Conservation (phyloP, 2,329 filamentous ascomycete species). For the Sclerotinia spermophila region DNA sequence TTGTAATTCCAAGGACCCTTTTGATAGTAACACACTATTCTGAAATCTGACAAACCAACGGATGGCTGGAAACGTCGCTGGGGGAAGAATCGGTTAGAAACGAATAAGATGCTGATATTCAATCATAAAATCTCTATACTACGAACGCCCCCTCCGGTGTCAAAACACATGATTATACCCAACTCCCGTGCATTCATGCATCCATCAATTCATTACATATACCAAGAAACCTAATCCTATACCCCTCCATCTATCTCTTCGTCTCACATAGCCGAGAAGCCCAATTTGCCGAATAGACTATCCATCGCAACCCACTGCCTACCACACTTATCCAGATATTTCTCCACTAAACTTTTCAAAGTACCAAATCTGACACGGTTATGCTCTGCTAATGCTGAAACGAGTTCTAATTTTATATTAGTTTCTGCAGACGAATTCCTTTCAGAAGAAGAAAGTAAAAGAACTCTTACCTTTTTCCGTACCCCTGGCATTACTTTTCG, state of each 20-base stretch:
- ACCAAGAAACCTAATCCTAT: neutral
- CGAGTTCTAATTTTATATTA: conserved; percentile 39
- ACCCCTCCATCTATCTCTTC: too few species aligned
- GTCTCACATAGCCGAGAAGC: conserved; percentile 41
- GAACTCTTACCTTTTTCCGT: conserved; percentile 42
- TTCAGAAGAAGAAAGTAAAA: neutral
- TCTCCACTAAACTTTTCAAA: conserved; percentile 72
- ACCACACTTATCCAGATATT: conserved; percentile 84
- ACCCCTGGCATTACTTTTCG: conserved; percentile 51
- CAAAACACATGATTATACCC: neutral
- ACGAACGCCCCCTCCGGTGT: neutral
- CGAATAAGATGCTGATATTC: neutral
- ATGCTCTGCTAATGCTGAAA: conserved; percentile 71
- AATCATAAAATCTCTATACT: neutral
- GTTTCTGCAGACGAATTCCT: neutral
- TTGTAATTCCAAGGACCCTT: too few species aligned
- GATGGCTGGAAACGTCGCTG: too few species aligned
- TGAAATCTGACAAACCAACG: too few species aligned
- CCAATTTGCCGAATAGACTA: conserved; percentile 69
- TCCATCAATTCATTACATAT: conserved; percentile 1
- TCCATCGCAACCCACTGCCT: conserved; percentile 94
- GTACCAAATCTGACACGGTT: conserved; percentile 78
- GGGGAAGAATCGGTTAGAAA: neutral
- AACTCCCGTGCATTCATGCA: conserved; percentile 6
- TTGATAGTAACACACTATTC: too few species aligned